Base-by-base conservation (phyloP, 202 grass and related monocot genomes). In the Panicum hallii region DNA sequence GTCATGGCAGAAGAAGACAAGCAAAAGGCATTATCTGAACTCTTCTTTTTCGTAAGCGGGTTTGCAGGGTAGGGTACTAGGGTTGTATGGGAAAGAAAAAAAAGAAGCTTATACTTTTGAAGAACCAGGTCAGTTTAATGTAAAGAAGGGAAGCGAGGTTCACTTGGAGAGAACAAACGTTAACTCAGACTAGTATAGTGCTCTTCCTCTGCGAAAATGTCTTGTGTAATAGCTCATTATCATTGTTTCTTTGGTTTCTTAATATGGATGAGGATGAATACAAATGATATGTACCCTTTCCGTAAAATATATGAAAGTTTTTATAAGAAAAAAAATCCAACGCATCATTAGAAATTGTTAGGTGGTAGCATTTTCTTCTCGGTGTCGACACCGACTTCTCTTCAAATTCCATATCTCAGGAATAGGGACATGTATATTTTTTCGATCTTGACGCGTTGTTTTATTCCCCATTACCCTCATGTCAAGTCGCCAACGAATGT, bases 1-100 rank as follows among this genome's bases (percentile, higher is more conserved):
- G 55, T 55, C 67, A 15, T 56, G 15, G 48, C 70, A 54, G 53
- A 80, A 64, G 60, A 84, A 23, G 76, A 89, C 82, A 75, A 80
- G 28, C 62, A 62, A 54, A 67, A 17, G 43, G 52, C 43, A 69
- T 55, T 45, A 36, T 68, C 66, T 17, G 40, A 87, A 46, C 70
- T 63, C 53, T 54, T 65, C 7, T 74, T 40, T 77, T 76, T 15
- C 40, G 20, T 49, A 72, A 9, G 47, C 11, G 63, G n/a, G 53
- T 42, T 70, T 52, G 32, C 6, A 19, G 34, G 15, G 58, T 42
- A 19, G 9, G 5, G 13, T 17, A 26, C 26, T 26, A 26, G 26
- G 26, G 26, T 26, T 63, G 19, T 26, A 47, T 16, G 22, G 23
- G 26, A 5, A 2, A 47, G 42, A 13, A 14, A 5, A 2, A 47